These are phyloP conservation scores for Naematelia encephala DNA, from an alignment of 768 basidiomycete genomes.

Conservation along the genomic window DNA sequence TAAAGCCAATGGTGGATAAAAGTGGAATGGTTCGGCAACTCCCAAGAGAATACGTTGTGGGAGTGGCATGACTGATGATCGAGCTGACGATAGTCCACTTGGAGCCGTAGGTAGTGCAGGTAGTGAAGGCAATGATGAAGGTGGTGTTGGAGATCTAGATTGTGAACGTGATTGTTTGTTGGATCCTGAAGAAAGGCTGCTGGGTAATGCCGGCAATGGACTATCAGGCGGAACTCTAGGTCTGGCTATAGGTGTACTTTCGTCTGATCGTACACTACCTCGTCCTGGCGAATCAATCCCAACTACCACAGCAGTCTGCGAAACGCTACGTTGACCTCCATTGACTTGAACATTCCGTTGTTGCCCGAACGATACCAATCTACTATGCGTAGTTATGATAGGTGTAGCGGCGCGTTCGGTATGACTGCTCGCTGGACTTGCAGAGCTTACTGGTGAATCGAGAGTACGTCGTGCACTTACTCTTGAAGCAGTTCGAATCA, in stretches of 20 bases:
- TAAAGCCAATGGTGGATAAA: constrained; percentile 22
- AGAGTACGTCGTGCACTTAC: constrained; percentile 34
- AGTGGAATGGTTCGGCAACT: constrained; percentile 39
- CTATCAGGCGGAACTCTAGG: background rate
- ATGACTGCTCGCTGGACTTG: constrained; percentile 17
- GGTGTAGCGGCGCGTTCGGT: constrained; percentile 16
- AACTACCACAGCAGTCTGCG: constrained; percentile 16
- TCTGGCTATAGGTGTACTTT: background rate
- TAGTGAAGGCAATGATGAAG: constrained; percentile 6
- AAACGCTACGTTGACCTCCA: background rate
- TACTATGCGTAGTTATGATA: constrained; percentile 8
- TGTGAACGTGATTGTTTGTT: no score
- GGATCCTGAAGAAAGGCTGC: background rate
- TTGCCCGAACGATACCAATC: constrained; percentile 27
- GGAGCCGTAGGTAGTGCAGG: constrained; percentile 12
- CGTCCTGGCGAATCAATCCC: background rate
- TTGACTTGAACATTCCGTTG: constrained; percentile 14
- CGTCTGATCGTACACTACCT: background rate
- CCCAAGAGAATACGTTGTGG: constrained; percentile 27
- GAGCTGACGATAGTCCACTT: background rate
- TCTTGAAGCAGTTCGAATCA: constrained; percentile 33
- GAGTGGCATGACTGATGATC: background rate
- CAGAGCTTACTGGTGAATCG: constrained; percentile 21
- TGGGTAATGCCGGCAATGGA: background rate
- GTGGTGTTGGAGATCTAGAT: background rate